Base-by-base conservation (phyloP, 2,329 filamentous ascomycete genomes). In the Shiraia bambusicola region DNA sequence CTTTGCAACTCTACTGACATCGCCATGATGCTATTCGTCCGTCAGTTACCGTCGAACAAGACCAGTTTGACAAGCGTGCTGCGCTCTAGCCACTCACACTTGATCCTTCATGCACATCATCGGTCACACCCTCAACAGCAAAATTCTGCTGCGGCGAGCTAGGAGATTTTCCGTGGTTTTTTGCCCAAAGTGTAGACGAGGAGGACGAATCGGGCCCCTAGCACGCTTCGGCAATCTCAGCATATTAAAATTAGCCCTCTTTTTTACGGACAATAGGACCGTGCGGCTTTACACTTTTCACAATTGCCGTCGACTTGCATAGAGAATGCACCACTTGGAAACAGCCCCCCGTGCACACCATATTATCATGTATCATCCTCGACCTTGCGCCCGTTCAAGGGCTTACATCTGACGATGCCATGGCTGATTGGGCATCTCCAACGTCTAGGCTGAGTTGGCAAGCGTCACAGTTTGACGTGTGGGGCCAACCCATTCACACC, bases 151-250 rank as follows among this genome's bases (percentile, higher is more conserved):
- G 29, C 35, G 32, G 37, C 40, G 39, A 39, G 32, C 39, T 37
- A 47, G 32, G 34, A 33, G n/a, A 36, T 35, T 9, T 34, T 32
- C 33, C 37, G 41, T 22, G 15, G 14, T 30, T 22, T 28, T 8
- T 30, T 32, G 28, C 40, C 34, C 31, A 14, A 17, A 41, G 19
- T 26, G 37, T 38, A 37, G 26, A 29, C 25, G 37, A 38, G 26
- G 28, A 42, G 27, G 43, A 39, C 41, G 17, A 37, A 39, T 40
- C 9, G 16, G 34, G 34, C 34, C 25, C 39, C 27, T 32, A 40
- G 35, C 40, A 43, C 28, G 26, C 32, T 37, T 50, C 47, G 43
- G 28, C 40, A 54, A 54, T 54, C 47, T 54, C 37, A 6, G 7
- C 42, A 51, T 38, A 54, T 47, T 54, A 34, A 29, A 42, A 29